These are phyloP conservation scores for Artomyces pyxidatus DNA, from an alignment of 768 basidiomycete species.

Conservation along the genomic window DNA sequence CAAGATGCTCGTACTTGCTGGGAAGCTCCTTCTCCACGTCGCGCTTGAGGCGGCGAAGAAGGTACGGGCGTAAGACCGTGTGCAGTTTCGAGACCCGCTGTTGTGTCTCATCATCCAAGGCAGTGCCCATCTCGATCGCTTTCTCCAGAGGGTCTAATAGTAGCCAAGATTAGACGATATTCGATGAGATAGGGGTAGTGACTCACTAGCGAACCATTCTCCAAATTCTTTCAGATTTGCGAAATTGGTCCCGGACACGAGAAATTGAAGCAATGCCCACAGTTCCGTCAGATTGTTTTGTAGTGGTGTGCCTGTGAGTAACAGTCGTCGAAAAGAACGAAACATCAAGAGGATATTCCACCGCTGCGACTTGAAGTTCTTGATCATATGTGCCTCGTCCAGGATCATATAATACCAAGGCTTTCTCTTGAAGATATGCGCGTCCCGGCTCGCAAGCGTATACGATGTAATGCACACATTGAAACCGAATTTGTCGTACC, in stretches of 20 bases:
- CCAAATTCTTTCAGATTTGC: constrained; percentile 90
- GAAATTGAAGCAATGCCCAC: constrained; percentile 91
- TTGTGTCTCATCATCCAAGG: constrained; percentile 73
- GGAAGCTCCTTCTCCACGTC: constrained; percentile 96
- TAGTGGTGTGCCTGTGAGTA: constrained; percentile 92
- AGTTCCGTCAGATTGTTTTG: constrained; percentile 96
- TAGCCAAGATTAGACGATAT: background rate
- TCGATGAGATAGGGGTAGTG: background rate
- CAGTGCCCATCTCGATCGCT: constrained; percentile 79
- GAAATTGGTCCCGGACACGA: constrained; percentile 85
- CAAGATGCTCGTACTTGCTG: constrained; percentile 86
- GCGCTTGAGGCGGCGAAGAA: constrained; percentile 92
- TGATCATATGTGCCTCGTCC: constrained; percentile 97
- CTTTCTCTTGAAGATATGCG: constrained; percentile 87
- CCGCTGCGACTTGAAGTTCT: constrained; percentile 89
- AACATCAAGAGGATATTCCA: constrained; percentile 92
- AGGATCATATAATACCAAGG: constrained; percentile 95
- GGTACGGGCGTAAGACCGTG: constrained; percentile 90
- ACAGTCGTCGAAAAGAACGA: constrained; percentile 73
- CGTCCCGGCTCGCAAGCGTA: constrained; percentile 84
- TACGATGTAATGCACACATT: constrained; percentile 96
- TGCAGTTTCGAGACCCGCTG: constrained; percentile 86
- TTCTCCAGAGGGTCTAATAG: constrained; percentile 81
- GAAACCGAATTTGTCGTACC: constrained; percentile 84
- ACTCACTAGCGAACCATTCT: constrained; percentile 93